Base-by-base conservation (phyloP, 371 early-diverging fungal genomes). In the Mucor plumbeus region DNA sequence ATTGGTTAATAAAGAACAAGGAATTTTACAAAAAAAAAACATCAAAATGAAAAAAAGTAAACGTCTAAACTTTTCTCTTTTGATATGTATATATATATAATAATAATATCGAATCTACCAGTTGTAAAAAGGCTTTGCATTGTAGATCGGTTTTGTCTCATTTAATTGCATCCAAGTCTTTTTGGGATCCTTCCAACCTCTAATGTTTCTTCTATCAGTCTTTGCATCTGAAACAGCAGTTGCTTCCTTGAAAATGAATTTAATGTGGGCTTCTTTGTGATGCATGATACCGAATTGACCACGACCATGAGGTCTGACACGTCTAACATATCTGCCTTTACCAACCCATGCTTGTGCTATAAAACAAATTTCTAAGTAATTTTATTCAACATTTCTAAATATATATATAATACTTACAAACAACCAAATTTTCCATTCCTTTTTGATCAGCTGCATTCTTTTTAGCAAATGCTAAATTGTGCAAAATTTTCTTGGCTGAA, bases 281-380 rank as follows among this genome's bases (percentile, higher is more conserved):
- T 92, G 88, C 84, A 92, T 90, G 9, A 91, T 74, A 61, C 96
- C 96, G 59, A 90, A 88, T 61, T 93, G 82, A 15, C 96, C 97
- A 56, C 96, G 84, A 6, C 92, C 96, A 68, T 94, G 93, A 43
- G 84, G 83, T 67, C 87, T 85, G 57, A 95, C 70, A 21, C 90
- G 82, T 48, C 87, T 84, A 26, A 83, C 66, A 70, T 88, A 95
- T 41, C 74, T 68, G 5, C 96, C 97, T 77, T 96, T 96, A 21
- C 98, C 98, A 19, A 96, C 95, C 87, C 94, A 94, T 3, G 94
- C 93, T 73, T 90, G 90, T 54, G 83, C 85, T 81, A 86, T 53
- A 59, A 31, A 70, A 58, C 61, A 10, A 56, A 8, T 35, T 38
- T 38, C 3, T 26, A 1, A 26, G 26, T 26, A 26, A 26, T 26